These are phyloP conservation scores for Starmera stellimalicola DNA, from an alignment of 1,139 yeast species.

Conservation along the genomic window DNA sequence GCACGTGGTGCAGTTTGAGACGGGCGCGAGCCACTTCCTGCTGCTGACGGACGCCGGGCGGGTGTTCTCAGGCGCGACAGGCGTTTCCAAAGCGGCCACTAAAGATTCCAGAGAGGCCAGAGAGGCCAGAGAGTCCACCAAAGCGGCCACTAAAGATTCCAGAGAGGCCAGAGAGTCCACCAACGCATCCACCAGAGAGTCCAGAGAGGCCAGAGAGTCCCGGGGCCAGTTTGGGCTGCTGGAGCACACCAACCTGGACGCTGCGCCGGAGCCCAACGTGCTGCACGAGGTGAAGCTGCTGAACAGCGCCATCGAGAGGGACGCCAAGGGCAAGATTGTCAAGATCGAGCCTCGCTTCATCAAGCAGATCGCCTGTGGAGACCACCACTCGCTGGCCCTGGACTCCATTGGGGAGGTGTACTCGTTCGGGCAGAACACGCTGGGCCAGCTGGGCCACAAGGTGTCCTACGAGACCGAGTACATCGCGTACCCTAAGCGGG, in stretches of 20 bases:
- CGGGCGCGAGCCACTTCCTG: slow-evolving; percentile 63
- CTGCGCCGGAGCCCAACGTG: slow-evolving; percentile 34
- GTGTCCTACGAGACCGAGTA: slow-evolving; percentile 56
- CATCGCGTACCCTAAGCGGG: slow-evolving; percentile 57
- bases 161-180: too few species aligned
- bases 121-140: too few species aligned
- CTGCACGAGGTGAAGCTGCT: slow-evolving; percentile 26
- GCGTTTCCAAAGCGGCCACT: slow-evolving; percentile 16
- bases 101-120: slow-evolving; percentile 10
- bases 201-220: slow-evolving; percentile 30
- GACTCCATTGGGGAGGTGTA: slow-evolving; percentile 57
- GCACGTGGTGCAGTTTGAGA: slow-evolving; percentile 36
- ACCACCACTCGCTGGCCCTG: slow-evolving; percentile 58
- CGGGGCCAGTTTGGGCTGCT: slow-evolving; percentile 84
- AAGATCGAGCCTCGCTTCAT: slow-evolving; percentile 36
- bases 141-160: slow-evolving; percentile 5
- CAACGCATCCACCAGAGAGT: slow-evolving; percentile 3
- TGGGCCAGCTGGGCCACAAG: slow-evolving; percentile 77
- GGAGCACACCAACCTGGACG: slow-evolving; percentile 51
- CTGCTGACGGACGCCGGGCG: slow-evolving; percentile 53
- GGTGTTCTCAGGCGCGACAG: slow-evolving; percentile 56
- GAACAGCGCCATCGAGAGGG: slow-evolving; percentile 26
- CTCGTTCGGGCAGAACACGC: slow-evolving; percentile 78
- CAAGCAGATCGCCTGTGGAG: slow-evolving; percentile 61
- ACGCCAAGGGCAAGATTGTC: slow-evolving; percentile 20